Conservation (phyloP, 352 stramenopile genomes). For the Salisapilia sapeloensis region DNA sequence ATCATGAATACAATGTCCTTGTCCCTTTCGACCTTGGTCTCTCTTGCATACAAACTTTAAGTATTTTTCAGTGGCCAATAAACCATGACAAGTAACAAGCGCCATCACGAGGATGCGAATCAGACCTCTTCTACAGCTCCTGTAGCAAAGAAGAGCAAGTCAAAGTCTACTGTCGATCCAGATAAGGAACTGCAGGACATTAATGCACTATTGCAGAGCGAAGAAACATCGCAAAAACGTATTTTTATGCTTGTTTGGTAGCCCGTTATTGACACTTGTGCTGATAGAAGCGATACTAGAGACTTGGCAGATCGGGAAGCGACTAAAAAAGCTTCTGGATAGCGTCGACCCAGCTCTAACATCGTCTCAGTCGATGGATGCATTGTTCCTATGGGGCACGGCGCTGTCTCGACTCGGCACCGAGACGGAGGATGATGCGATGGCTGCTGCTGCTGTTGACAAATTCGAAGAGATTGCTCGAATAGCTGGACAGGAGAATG, state of each 20-base stretch:
- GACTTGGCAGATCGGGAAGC: slow-evolving; percentile 76
- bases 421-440: slow-evolving; percentile 54
- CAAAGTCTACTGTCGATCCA: too few relatives aligned
- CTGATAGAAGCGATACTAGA: slow-evolving; percentile 11
- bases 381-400: slow-evolving; percentile 68
- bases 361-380: slow-evolving; percentile 38
- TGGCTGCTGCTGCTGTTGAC: slow-evolving; percentile 52
- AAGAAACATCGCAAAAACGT: slow-evolving; percentile 48
- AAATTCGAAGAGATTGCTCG: slow-evolving; percentile 70
- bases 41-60: too few relatives aligned
- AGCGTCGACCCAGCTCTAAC: slow-evolving; percentile 24
- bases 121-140: too few relatives aligned
- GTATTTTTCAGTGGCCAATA: too few relatives aligned
- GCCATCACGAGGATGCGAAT: too few relatives aligned
- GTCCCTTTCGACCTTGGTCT: too few relatives aligned
- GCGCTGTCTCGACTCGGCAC: slow-evolving; percentile 52
- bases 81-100: too few relatives aligned
- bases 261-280: slow-evolving; percentile 6
- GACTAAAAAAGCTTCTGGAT: slow-evolving; percentile 66
- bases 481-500: slow-evolving; percentile 7
- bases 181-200: slow-evolving; percentile 21
- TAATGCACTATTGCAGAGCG: slow-evolving; percentile 40
- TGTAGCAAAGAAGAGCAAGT: too few relatives aligned
- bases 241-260: slow-evolving; percentile 1
- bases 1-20: too few relatives aligned